phyloP scores from a whole-genome alignment of 257 asterid species.

The Haberlea rhodopensis region DNA sequence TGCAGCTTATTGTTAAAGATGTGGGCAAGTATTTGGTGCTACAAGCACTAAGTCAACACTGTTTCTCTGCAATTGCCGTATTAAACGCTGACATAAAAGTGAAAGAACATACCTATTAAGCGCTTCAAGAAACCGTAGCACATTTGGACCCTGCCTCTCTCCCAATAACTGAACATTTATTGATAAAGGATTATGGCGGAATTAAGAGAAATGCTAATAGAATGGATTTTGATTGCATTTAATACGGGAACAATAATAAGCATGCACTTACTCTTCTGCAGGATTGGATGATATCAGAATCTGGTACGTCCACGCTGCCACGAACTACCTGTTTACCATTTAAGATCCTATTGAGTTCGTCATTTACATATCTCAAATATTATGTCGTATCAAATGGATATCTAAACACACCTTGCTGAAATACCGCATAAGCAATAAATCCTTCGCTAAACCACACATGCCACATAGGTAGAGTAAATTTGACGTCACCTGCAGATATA shows the following conservation, averaged over 20 bases:
- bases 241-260: slow-evolving; percentile 7
- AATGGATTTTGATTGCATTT: not conserved
- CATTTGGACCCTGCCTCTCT: slow-evolving; percentile 67
- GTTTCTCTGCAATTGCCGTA: too few species aligned
- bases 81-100: slow-evolving; percentile 5
- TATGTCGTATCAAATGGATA: slow-evolving; percentile 1
- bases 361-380: slow-evolving; percentile 9
- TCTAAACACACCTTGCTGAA: slow-evolving; percentile 75
- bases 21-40: too few species aligned
- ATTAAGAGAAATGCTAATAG: slow-evolving; percentile 11
- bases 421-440: slow-evolving; percentile 81
- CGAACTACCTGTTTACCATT: slow-evolving; percentile 43
- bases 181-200: not conserved
- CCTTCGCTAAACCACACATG: slow-evolving; percentile 79
- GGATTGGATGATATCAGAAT: slow-evolving; percentile 48
- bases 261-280: slow-evolving; percentile 51
- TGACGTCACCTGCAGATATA: slow-evolving; percentile 71
- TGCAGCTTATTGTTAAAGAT: too few species aligned
- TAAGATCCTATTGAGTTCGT: slow-evolving; percentile 15
- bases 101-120: slow-evolving; percentile 47
- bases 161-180: slow-evolving; percentile 59
- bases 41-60: too few species aligned
- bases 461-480: slow-evolving; percentile 89
- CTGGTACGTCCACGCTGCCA: slow-evolving; percentile 52
- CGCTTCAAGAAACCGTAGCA: slow-evolving; percentile 68